These are phyloP conservation scores for Malania oleifera DNA, from an alignment of 164 flowering plant genomes.

Conservation along the genomic window DNA sequence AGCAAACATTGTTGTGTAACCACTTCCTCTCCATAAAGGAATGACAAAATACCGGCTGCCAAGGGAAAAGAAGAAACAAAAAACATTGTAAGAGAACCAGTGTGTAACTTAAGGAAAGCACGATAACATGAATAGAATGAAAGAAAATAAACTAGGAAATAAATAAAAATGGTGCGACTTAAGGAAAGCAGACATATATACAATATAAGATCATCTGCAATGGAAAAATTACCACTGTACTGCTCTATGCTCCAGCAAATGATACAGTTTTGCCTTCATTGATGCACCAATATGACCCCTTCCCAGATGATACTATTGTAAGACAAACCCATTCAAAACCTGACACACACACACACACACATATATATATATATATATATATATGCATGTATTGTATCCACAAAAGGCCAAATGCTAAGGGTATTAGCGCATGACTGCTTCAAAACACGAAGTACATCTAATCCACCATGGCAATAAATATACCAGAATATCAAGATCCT, in stretches of 20 bases:
- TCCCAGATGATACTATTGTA: slow-evolving; percentile 75
- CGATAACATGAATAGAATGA: not conserved
- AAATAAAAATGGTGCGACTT: not conserved
- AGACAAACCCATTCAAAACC: slow-evolving; percentile 3
- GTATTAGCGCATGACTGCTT: not conserved
- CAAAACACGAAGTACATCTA: not conserved
- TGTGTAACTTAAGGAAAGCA: too few relatives aligned
- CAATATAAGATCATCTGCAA: not conserved
- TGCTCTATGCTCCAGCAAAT: slow-evolving; percentile 74
- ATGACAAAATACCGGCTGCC: slow-evolving; percentile 82
- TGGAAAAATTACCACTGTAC: slow-evolving; percentile 47
- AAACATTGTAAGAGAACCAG: too few relatives aligned
- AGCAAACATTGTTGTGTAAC: slow-evolving; percentile 82
- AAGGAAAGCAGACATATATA: not conserved
- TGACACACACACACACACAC: not conserved
- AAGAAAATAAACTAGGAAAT: not conserved
- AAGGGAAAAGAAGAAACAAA: slow-evolving; percentile 6
- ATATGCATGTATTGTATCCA: too few relatives aligned
- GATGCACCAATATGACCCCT: slow-evolving; percentile 82
- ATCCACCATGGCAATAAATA: not conserved
- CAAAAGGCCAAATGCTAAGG: not conserved
- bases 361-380: not conserved
- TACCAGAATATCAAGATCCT: not conserved
- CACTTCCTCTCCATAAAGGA: slow-evolving; percentile 87
- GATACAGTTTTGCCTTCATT: slow-evolving; percentile 71